Evolutionary conservation across 768 basidiomycete species (phyloP).

Genomic region (Mycena venus): DNA sequence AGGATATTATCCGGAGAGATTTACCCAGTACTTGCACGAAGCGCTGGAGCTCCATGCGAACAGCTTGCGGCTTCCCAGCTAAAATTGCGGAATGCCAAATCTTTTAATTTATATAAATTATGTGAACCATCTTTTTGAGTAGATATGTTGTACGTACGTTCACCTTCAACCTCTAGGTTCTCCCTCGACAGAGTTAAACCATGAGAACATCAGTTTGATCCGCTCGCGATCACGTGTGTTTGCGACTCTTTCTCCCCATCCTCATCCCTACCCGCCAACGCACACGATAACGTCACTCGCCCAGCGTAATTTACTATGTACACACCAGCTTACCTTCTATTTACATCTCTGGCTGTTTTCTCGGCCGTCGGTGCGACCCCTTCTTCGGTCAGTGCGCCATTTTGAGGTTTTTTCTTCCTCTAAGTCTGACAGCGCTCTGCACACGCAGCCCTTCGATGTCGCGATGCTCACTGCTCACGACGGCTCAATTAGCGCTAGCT

Average conservation of each 20-base stretch:
- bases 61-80: neutral
- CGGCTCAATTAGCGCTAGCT: slow-evolving; percentile 69
- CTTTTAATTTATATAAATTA: too few species aligned
- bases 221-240: neutral
- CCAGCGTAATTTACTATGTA: neutral
- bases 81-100: too few species aligned
- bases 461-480: slow-evolving; percentile 64
- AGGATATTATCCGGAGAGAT: neutral
- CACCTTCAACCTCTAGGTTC: too few species aligned
- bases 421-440: too few species aligned
- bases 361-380: too few species aligned
- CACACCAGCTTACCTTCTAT: neutral
- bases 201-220: neutral
- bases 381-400: too few species aligned
- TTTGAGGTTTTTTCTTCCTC: too few species aligned
- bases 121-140: too few species aligned
- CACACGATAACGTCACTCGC: neutral
- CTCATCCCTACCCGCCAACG: too few species aligned
- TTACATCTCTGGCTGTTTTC: neutral
- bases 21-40: slow-evolving; percentile 2
- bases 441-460: slow-evolving; percentile 59
- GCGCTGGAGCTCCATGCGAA: slow-evolving; percentile 6
- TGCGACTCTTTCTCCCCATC: too few species aligned
- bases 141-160: too few species aligned
- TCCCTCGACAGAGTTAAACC: too few species aligned